A percentile compares a stretch with the other conserved stretches of the same genome.
phyloP scores from a whole-genome alignment of 371 early-diverging fungal species.

The Syncephalastrum sp. region DNA sequence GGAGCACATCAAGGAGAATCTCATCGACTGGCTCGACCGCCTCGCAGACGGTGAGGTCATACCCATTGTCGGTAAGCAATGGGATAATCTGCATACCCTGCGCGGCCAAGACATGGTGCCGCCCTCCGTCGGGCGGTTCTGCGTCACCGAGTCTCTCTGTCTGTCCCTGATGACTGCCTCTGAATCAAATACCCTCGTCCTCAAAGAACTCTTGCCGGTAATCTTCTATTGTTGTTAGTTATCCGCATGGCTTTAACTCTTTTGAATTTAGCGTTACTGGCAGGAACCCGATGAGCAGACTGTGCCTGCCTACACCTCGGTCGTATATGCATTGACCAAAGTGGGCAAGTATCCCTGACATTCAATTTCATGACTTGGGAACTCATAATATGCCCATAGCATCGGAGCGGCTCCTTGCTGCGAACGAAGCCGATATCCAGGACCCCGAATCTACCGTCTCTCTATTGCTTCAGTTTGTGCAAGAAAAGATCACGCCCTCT shows the following conservation, averaged over 20 bases:
- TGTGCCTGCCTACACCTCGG: conserved; percentile 23
- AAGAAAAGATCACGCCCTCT: conserved; percentile 26
- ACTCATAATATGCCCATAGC: conserved; percentile 12
- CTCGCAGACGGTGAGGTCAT: conserved; percentile 30
- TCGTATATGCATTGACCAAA: conserved; percentile 31
- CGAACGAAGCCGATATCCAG: conserved; percentile 20
- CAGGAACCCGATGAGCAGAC: conserved; percentile 16
- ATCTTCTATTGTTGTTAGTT: background rate
- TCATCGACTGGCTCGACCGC: conserved; percentile 28
- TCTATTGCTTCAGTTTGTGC: conserved; percentile 16
- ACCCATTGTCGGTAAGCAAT: conserved; percentile 21
- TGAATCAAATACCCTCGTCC: conserved; percentile 15
- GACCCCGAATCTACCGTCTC: conserved; percentile 16
- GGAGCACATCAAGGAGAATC: conserved; percentile 19
- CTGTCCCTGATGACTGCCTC: conserved; percentile 22
- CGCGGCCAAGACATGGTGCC: conserved; percentile 4
- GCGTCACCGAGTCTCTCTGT: conserved; percentile 35
- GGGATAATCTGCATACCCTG: conserved; percentile 19
- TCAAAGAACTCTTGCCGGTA: conserved; percentile 29
- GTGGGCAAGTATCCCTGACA: conserved; percentile 15
- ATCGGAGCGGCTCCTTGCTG: conserved; percentile 25
- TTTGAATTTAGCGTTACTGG: conserved; percentile 31
- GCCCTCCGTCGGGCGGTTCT: conserved; percentile 19
- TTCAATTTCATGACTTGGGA: background rate
- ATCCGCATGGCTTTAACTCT: background rate